Evolutionary conservation across 1,139 yeast species (phyloP), one percentile per base, ranked within the genome.

Genomic region (Hyphopichia pseudoburtonii): DNA sequence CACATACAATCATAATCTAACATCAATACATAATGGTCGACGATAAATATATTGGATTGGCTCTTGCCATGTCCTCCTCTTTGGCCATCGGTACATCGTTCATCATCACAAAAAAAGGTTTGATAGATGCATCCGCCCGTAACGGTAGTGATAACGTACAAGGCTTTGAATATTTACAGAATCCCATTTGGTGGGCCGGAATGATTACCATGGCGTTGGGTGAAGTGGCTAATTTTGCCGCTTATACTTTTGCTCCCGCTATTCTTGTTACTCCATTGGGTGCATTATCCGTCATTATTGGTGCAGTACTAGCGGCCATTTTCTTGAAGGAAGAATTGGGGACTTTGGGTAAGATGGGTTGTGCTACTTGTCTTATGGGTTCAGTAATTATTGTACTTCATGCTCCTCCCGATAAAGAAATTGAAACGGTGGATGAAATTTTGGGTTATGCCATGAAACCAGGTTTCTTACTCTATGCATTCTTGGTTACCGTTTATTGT

Each of bases 181-280:
- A 86, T 57, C 96, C 97, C 8, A 78, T 87, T 32, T 88, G 97
- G 97, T 86, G 96, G 89, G 88, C 94, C 0, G 97, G 97, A 12
- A 88, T 89, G 77, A 54, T 81, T 25, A 80, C 94, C 38, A 89
- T 88, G 97, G 95, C 94, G 2, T 63, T 88, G 26, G 97, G 97
- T 4, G 97, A 88, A 58, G 66, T 88, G 33, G 96, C 96, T 40
- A 88, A 88, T 59, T 88, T 88, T 59, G 96, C 96, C 10, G 97
- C 97, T 1, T 88, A 88, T 56, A 89, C 96, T 1, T 88, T 88
- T 72, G 96, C 97, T 0, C 96, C 96, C 2, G 95, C 96, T 1
- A 86, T 89, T 46, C 64, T 88, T 50, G 96, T 88, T 30, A 89
- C 96, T 3, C 97, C 96, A 3, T 70, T 88, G 40, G 97, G 97